Percentiles rank a stretch among this genome's conserved stretches.
phyloP scores from a whole-genome alignment of 345 rosid genomes.

The Sisymbrium irio region DNA sequence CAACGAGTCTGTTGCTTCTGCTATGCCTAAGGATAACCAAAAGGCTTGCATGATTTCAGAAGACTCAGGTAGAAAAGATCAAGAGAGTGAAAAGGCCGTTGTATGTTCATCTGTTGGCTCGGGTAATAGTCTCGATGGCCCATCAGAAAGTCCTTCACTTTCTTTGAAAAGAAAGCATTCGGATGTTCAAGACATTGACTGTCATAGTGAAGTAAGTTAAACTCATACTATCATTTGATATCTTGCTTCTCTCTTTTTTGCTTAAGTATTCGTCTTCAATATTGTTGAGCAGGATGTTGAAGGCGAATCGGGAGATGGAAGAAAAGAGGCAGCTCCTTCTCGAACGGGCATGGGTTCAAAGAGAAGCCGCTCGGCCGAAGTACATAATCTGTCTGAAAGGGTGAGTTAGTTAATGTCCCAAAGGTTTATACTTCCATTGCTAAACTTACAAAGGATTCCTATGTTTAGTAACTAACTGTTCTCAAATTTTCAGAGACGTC shows the following conservation, averaged over 20 bases:
- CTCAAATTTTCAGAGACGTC: slow-evolving; percentile 55
- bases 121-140: slow-evolving; percentile 60
- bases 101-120: slow-evolving; percentile 79
- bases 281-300: slow-evolving; percentile 57
- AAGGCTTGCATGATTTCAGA: slow-evolving; percentile 37
- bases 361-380: slow-evolving; percentile 93
- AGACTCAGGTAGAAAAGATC: slow-evolving; percentile 39
- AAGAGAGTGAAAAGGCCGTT: slow-evolving; percentile 54
- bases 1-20: slow-evolving; percentile 35
- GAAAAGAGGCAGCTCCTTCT: slow-evolving; percentile 42
- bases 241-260: not conserved
- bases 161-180: slow-evolving; percentile 60
- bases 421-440: not conserved
- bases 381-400: slow-evolving; percentile 96
- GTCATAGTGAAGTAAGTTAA: slow-evolving; percentile 68
- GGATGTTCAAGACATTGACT: slow-evolving; percentile 57
- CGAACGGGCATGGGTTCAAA: slow-evolving; percentile 52
- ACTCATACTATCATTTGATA: not conserved
- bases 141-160: slow-evolving; percentile 48
- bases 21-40: slow-evolving; percentile 36
- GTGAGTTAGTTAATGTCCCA: slow-evolving; percentile 43
- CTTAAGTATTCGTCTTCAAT: not conserved
- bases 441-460: slow-evolving; percentile 2
- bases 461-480: slow-evolving; percentile 16
- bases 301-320: slow-evolving; percentile 55